Base-by-base conservation (phyloP, 2,329 filamentous ascomycete genomes). In the Exophiala oligosperma region DNA sequence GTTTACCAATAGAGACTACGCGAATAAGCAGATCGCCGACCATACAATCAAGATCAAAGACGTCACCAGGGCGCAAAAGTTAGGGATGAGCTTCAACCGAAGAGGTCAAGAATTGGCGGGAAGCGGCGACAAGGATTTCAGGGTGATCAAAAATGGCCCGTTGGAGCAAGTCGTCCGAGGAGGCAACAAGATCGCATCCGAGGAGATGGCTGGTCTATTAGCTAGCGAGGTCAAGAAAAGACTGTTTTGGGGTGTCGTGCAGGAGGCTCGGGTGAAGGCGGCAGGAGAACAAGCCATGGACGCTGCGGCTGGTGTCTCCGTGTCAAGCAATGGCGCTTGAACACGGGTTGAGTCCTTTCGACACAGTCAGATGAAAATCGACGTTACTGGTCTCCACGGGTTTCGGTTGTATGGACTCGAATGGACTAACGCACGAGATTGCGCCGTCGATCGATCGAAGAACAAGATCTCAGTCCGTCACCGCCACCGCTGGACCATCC, bases 1-100 rank as follows among this genome's bases (percentile, higher is more conserved):
- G 3, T 87, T 96, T 68, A 92, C 91, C 56, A 97, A 96, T 70
- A 89, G 92, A 63, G 93, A 97, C 67, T 99, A 92, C 71, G 89
- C 88, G 52, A 96, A 89, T 68, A 94, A 92, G 74, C 92, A 97
- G 74, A 94, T 99, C 76, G 79, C 87, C 49, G 94, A 99, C 73
- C 80, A 97, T 44, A 89, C 89, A 41, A 84, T 86, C 64, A 97
- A 96, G 77, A 88, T 95, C 65, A 81, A 82, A 65, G 86, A 91
- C 64, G 84, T 86, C 2, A 84, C 79, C 7, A 72, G 74, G 41
- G 74, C 76, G 38, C 69, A 64, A 52, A 68, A 66, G 41, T 66
- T 55, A 21, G 55, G 54, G 32, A 54, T 57, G 4, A 59, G 32
- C 28, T 52, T 64, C 17, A 49, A 55, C 3, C 48, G 61, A 14